Evolutionary conservation across 2,329 filamentous ascomycete species (phyloP).

Genomic region (Plectosphaerella cucumerina): DNA sequence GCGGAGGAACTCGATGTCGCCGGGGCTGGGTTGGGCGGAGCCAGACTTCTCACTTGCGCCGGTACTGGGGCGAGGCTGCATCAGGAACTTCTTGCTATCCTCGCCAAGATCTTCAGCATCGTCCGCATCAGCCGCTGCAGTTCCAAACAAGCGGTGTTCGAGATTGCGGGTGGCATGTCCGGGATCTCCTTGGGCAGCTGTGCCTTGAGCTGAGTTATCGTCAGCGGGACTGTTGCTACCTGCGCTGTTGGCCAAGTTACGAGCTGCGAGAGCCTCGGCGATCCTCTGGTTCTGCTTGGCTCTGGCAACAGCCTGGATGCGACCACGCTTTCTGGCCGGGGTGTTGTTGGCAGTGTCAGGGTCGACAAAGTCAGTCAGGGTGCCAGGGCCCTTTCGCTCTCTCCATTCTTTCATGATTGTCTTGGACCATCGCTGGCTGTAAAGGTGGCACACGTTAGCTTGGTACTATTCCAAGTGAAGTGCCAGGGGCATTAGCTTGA

Average conservation of each 20-base stretch:
- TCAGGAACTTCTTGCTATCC: too few relatives aligned
- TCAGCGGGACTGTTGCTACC: not conserved
- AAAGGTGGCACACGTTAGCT: not conserved
- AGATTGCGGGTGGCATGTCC: too few relatives aligned
- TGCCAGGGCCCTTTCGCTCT: constrained; percentile 14
- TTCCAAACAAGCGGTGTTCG: too few relatives aligned
- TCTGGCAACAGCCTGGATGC: not conserved
- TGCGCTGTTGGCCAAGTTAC: not conserved
- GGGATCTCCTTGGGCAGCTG: too few relatives aligned
- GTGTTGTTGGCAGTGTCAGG: constrained; percentile 1
- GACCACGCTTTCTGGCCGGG: not conserved
- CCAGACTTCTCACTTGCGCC: too few relatives aligned
- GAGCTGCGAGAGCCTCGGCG: not conserved
- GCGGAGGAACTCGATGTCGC: too few relatives aligned
- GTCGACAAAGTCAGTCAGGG: not conserved
- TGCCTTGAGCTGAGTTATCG: not conserved
- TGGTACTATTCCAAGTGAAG: not conserved
- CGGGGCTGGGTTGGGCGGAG: too few relatives aligned
- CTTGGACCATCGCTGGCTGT: constrained; percentile 35
- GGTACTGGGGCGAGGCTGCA: too few relatives aligned
- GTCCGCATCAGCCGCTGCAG: too few relatives aligned
- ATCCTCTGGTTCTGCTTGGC: not conserved
- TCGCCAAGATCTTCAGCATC: too few relatives aligned
- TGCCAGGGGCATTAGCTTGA: constrained; percentile 1
- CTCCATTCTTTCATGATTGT: constrained; percentile 30